Conservation (phyloP, 257 asterid species). For the Rubia yunnanensis region DNA sequence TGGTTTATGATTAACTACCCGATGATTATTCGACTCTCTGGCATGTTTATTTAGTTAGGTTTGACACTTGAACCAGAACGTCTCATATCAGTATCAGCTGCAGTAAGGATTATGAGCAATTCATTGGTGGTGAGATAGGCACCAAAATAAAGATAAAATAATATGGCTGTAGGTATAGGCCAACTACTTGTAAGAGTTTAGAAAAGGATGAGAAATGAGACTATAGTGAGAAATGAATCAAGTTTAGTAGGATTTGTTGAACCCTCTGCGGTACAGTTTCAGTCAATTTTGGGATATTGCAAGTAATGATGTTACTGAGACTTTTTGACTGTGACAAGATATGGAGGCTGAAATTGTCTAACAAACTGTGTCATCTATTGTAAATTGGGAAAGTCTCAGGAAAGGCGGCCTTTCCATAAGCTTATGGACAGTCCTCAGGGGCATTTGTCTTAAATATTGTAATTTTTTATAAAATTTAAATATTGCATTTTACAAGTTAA, state of each 20-base stretch:
- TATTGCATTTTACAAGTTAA: too few relatives aligned
- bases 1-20: background rate
- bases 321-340: background rate
- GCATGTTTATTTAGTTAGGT: background rate
- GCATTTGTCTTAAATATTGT: too few relatives aligned
- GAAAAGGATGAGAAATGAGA: background rate
- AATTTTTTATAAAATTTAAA: too few relatives aligned
- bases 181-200: background rate
- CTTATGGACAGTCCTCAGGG: too few relatives aligned
- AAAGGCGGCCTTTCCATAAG: too few relatives aligned
- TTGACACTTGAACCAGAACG: background rate
- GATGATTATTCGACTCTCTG: background rate
- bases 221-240: background rate
- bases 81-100: background rate
- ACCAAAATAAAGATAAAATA: background rate
- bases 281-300: too few relatives aligned
- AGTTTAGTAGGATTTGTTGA: background rate
- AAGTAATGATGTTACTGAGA: too few relatives aligned
- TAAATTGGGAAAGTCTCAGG: too few relatives aligned
- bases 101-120: background rate
- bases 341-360: background rate
- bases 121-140: background rate
- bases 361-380: background rate
- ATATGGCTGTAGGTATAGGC: background rate
- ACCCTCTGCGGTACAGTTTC: background rate